A percentile compares a stretch with the other conserved stretches of the same genome.
Conservation (phyloP, 495 filamentous ascomycete species). For the Aspergillus egyptiacus region DNA sequence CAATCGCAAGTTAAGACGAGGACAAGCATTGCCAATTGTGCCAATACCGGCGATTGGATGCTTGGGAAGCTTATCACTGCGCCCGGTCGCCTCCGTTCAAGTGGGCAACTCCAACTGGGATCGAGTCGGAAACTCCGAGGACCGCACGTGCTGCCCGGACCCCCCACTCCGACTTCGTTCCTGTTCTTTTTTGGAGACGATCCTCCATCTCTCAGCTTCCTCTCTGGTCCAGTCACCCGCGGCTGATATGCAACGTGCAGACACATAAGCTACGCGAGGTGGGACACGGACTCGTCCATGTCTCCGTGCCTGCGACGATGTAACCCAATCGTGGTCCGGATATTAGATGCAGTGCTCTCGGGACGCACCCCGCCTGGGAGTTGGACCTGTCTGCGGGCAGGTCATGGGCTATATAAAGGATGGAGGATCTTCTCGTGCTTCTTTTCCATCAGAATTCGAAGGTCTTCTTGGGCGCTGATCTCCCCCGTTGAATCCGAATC, state of each 20-base stretch:
- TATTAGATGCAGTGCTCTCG: too few species aligned
- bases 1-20: too few species aligned
- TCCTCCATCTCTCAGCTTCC: neutral
- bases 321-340: slow-evolving; percentile 5
- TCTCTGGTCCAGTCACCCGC: slow-evolving; percentile 8
- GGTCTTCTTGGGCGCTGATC: neutral
- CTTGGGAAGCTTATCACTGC: slow-evolving; percentile 11
- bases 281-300: neutral
- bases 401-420: slow-evolving; percentile 4
- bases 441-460: neutral
- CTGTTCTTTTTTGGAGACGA: neutral
- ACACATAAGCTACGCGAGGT: neutral
- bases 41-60: neutral
- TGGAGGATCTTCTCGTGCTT: neutral
- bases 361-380: neutral
- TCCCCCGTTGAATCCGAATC: neutral
- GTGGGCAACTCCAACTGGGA: neutral
- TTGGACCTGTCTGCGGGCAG: neutral
- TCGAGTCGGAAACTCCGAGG: neutral
- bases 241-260: slow-evolving; percentile 16
- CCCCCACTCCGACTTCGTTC: neutral
- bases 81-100: neutral
- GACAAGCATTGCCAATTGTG: slow-evolving; percentile 6
- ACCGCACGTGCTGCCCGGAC: neutral
- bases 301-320: neutral